Evolutionary conservation across 2,329 filamentous ascomycete genomes (phyloP), one percentile per base, ranked within the genome.

Genomic region (Ophiostoma quercus): DNA sequence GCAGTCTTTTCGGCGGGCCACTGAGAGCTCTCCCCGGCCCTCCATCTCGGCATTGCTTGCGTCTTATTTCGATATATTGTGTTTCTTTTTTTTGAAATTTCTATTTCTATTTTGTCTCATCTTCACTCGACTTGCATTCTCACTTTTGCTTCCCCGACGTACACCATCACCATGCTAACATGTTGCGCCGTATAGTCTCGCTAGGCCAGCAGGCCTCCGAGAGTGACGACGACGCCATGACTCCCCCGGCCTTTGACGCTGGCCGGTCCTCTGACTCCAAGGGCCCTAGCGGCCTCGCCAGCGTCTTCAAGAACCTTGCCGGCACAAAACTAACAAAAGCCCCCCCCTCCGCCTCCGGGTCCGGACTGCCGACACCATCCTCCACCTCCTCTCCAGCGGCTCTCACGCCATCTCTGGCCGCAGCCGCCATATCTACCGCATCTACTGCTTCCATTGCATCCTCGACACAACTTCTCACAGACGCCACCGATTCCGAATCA

Each of bases 261-360:
- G 77, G 80, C 73, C 81, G 82, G 71, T 82, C 83, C 73, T 82
- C 84, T 75, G 87, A 89, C 77, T 80, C 84, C 70, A 85, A 82
- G 79, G 82, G 79, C 75, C 78, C 82, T 57, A 82, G 86, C 72
- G 86, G 85, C 74, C 81, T 90, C 74, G 86, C 85, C 74, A 85
- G 85, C 74, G 87, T 90, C 72, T 87, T 90, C 76, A 88, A 87
- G 75, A 87, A 84, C 74, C 79, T 90, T 74, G 84, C 87, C 67
- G 83, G 82, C 4, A 82, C 82, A 71, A 87, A 83, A 77, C 79
- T 84, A 71, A 81, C 81, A 65, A 88, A 85, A 74, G 82, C 84
- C 2, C 63, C 72, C 2, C 34, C 70, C 5, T 12, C 65, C 65
- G n/a, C 37, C 25, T 25, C n/a, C 37, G 65, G 54, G 11, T 66